A percentile compares a stretch with the other conserved stretches of the same genome.
phyloP scores from a whole-genome alignment of 305 asterid species.

The Ruellia speciosa region DNA sequence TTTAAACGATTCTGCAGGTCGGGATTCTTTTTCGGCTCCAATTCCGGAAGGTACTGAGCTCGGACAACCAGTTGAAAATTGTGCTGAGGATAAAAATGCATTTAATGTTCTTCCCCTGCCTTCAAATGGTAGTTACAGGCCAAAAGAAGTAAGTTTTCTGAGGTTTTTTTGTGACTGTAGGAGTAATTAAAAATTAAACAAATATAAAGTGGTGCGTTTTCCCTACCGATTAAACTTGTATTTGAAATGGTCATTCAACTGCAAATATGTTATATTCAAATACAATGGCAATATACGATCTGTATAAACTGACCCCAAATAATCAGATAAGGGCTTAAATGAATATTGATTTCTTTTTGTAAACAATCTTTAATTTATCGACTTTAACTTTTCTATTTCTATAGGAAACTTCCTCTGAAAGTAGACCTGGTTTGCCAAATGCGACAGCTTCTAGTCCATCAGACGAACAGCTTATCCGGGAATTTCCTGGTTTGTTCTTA shows the following conservation, averaged over 20 bases:
- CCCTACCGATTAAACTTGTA: background rate
- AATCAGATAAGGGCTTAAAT: background rate
- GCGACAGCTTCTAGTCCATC: slow-evolving; percentile 28
- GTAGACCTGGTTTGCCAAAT: slow-evolving; percentile 32
- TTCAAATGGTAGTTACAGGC: slow-evolving; percentile 26
- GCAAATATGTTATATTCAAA: too few relatives aligned
- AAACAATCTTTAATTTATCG: background rate
- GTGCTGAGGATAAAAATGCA: slow-evolving; percentile 30
- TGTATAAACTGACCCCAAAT: too few relatives aligned
- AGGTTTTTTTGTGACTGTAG: background rate
- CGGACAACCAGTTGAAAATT: slow-evolving; percentile 26
- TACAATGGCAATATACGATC: too few relatives aligned
- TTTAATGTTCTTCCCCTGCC: slow-evolving; percentile 35
- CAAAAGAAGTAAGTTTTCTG: slow-evolving; percentile 36
- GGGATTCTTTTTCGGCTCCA: slow-evolving; percentile 32
- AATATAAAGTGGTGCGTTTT: background rate
- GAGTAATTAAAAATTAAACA: background rate
- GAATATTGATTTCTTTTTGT: background rate
- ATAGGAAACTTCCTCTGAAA: slow-evolving; percentile 29
- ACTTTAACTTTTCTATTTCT: slow-evolving; percentile 11
- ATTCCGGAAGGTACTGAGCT: slow-evolving; percentile 34
- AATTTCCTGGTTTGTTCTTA: slow-evolving; percentile 43
- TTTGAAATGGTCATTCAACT: too few relatives aligned
- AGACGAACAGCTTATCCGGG: slow-evolving; percentile 30
- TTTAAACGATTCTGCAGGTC: slow-evolving; percentile 27